Evolutionary conservation across 257 asterid genomes (phyloP).

Genomic region (Solanum raphanifolium): DNA sequence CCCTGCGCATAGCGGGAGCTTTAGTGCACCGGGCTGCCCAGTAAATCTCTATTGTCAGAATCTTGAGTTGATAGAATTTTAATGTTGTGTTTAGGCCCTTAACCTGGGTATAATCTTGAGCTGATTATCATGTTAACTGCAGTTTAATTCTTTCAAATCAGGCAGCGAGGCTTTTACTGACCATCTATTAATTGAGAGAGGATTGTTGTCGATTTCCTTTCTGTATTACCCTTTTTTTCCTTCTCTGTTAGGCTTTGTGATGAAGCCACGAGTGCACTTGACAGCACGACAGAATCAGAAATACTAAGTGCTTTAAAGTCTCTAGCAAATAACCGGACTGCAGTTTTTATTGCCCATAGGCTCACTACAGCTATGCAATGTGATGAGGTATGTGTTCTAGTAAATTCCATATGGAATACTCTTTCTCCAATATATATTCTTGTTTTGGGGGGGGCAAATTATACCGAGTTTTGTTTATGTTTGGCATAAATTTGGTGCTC

Average conservation of each 20-base stretch:
- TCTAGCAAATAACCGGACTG: constrained; percentile 67
- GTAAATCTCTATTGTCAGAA: background rate
- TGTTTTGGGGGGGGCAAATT: background rate
- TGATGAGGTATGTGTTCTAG: constrained; percentile 56
- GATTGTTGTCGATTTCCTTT: background rate
- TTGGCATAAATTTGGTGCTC: background rate
- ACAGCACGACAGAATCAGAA: constrained; percentile 96
- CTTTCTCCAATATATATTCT: background rate
- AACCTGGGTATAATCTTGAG: background rate
- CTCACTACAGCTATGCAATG: constrained; percentile 99
- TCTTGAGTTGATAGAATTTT: background rate
- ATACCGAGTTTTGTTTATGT: background rate
- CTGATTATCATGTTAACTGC: background rate
- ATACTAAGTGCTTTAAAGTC: constrained; percentile 75
- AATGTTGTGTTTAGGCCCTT: background rate
- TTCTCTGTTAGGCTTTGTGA: constrained; percentile 71
- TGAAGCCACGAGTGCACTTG: constrained; percentile 99
- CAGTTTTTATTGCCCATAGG: constrained; percentile 89
- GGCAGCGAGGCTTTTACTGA: background rate
- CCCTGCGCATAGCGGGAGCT: background rate
- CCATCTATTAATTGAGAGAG: background rate
- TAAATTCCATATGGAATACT: background rate
- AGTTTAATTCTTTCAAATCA: background rate
- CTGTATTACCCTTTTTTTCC: background rate
- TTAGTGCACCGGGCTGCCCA: background rate